A percentile compares a stretch with the other conserved stretches of the same genome.
phyloP scores from a whole-genome alignment of 2,329 filamentous ascomycete genomes.

The Neobulgaria alba region DNA sequence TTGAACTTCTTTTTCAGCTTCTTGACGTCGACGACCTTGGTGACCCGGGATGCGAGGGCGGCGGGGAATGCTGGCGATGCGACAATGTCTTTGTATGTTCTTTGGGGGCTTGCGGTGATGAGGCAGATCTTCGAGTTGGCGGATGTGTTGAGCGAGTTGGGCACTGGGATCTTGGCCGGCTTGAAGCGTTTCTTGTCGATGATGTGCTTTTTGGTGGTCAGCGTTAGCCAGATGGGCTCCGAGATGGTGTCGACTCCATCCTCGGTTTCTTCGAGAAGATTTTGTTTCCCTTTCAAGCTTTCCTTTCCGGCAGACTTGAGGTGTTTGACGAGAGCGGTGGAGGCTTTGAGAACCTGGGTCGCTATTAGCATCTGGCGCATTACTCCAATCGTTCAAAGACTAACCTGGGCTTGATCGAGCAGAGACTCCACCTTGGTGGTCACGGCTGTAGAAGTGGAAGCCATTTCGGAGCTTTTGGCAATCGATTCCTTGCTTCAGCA shows the following conservation, averaged over 20 bases:
- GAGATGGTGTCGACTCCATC: slow-evolving; percentile 36
- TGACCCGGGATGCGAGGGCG: slow-evolving; percentile 58
- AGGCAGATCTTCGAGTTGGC: slow-evolving; percentile 68
- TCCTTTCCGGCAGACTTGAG: slow-evolving; percentile 46
- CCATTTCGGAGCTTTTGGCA: slow-evolving; percentile 17
- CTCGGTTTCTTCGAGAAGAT: slow-evolving; percentile 33
- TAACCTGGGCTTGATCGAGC: slow-evolving; percentile 27
- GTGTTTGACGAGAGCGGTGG: slow-evolving; percentile 52
- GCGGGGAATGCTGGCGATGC: slow-evolving; percentile 63
- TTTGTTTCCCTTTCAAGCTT: slow-evolving; percentile 23
- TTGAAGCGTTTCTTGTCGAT: slow-evolving; percentile 70
- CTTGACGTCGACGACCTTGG: slow-evolving; percentile 68
- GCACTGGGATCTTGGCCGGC: slow-evolving; percentile 72
- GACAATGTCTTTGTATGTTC: slow-evolving; percentile 83
- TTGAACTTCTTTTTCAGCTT: slow-evolving; percentile 88
- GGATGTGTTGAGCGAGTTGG: slow-evolving; percentile 64
- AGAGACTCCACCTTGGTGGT: slow-evolving; percentile 29
- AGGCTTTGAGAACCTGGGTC: slow-evolving; percentile 49
- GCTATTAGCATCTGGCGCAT: slow-evolving; percentile 36
- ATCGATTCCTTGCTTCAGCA: neutral
- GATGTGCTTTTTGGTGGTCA: slow-evolving; percentile 59
- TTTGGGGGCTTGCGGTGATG: slow-evolving; percentile 74
- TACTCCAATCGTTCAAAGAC: slow-evolving; percentile 2
- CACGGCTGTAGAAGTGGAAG: slow-evolving; percentile 22
- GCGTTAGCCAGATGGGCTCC: slow-evolving; percentile 50